These are phyloP conservation scores for Chaetomium sp. DNA, from an alignment of 2,329 filamentous ascomycete genomes.

Conservation along the genomic window DNA sequence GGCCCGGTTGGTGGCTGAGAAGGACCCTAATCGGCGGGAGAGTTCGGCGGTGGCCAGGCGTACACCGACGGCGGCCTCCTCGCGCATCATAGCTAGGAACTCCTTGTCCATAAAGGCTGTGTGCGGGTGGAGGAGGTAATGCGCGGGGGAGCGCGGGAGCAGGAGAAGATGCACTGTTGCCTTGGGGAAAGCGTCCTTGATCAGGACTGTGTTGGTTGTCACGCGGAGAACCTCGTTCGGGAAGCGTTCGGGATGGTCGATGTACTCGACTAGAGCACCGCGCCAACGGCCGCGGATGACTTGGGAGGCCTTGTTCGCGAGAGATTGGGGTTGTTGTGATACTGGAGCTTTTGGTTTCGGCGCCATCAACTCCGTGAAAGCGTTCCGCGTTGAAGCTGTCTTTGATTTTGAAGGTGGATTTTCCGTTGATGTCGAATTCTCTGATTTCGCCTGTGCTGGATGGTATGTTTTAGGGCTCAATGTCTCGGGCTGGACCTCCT, in stretches of 20 bases:
- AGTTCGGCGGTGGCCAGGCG: conserved; percentile 68
- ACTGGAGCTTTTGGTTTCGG: conserved; percentile 36
- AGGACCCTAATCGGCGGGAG: conserved; percentile 57
- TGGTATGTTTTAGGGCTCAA: not conserved
- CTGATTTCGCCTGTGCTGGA: not conserved
- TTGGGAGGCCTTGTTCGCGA: conserved; percentile 11
- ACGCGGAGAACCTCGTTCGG: conserved; percentile 57
- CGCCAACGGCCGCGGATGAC: conserved; percentile 30
- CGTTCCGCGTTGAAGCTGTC: conserved; percentile 22
- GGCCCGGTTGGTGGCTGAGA: conserved; percentile 55
- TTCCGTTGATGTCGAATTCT: not conserved
- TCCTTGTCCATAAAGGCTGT: conserved; percentile 63
- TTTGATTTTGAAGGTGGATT: not conserved
- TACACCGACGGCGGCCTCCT: conserved; percentile 56
- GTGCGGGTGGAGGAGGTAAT: conserved; percentile 65
- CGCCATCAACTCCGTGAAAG: conserved; percentile 49
- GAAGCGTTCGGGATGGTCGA: conserved; percentile 54
- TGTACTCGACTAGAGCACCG: conserved; percentile 62
- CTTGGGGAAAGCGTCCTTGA: conserved; percentile 84
- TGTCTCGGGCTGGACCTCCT: conserved; percentile 6
- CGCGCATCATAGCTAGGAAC: conserved; percentile 60
- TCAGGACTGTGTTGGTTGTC: conserved; percentile 63
- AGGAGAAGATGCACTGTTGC: conserved; percentile 77
- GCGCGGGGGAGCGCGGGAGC: conserved; percentile 63
- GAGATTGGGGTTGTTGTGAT: conserved; percentile 5